Evolutionary conservation across 352 stramenopile species (phyloP).

Genomic region (Globisporangium apiculatum): DNA sequence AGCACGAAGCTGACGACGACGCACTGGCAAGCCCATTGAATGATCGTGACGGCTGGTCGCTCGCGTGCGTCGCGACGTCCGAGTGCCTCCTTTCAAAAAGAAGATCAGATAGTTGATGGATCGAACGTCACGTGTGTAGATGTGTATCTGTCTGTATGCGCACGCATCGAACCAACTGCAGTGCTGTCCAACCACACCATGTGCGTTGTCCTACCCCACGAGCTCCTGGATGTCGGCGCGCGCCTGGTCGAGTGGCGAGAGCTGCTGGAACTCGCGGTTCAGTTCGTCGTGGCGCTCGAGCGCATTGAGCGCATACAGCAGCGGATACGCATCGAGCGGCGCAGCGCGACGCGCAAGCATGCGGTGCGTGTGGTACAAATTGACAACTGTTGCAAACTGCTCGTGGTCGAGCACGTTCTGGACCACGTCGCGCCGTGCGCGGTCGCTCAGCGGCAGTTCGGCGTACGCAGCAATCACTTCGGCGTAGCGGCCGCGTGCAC

Average conservation of each 20-base stretch:
- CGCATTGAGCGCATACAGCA: slow-evolving; percentile 40
- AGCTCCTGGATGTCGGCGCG: slow-evolving; percentile 43
- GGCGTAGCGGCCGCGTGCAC: slow-evolving; percentile 40
- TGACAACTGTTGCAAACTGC: slow-evolving; percentile 39
- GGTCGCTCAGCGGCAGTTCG: slow-evolving; percentile 26
- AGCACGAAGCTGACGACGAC: too few species aligned
- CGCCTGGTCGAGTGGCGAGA: slow-evolving; percentile 22
- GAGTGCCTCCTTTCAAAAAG: too few species aligned
- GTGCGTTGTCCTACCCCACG: slow-evolving; percentile 3
- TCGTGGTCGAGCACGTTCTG: slow-evolving; percentile 40
- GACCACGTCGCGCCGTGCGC: slow-evolving; percentile 23
- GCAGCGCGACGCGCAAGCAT: slow-evolving; percentile 14
- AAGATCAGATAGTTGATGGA: too few species aligned
- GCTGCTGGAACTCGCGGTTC: slow-evolving; percentile 33
- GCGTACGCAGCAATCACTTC: slow-evolving; percentile 50
- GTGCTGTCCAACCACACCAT: too few species aligned
- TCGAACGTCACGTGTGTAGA: too few species aligned
- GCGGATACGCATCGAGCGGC: slow-evolving; percentile 33
- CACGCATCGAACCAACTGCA: too few species aligned
- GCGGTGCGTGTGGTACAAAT: slow-evolving; percentile 42
- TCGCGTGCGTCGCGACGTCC: too few species aligned
- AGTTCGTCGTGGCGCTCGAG: slow-evolving; percentile 40
- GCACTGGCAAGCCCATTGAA: too few species aligned
- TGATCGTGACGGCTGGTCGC: too few species aligned
- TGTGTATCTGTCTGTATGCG: too few species aligned